A percentile compares a stretch with the other conserved stretches of the same genome.
phyloP scores from a whole-genome alignment of 129 eudicot species.

The Kitagawia praeruptora region DNA sequence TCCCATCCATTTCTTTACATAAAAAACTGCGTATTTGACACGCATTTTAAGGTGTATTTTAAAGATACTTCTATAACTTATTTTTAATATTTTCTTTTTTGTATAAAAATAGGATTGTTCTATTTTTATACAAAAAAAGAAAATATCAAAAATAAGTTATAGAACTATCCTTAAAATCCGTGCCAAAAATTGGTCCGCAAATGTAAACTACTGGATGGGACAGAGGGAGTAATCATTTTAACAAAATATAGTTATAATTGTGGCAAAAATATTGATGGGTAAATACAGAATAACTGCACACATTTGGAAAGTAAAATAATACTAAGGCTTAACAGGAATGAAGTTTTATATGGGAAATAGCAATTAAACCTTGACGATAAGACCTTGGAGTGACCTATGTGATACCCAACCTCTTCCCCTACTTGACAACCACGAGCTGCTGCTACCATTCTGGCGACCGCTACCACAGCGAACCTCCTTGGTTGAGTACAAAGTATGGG shows the following conservation, averaged over 20 bases:
- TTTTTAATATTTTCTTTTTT: too few relatives aligned
- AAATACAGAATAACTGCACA: background rate
- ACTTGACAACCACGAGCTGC: slow-evolving; percentile 67
- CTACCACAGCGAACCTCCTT: slow-evolving; percentile 95
- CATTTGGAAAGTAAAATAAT: background rate
- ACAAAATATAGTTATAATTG: background rate
- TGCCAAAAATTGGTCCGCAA: too few relatives aligned
- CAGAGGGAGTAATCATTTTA: too few relatives aligned
- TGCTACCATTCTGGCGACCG: slow-evolving; percentile 95
- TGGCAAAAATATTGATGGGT: background rate
- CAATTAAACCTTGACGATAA: slow-evolving; percentile 55
- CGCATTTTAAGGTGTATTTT: too few relatives aligned
- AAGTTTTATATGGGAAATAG: background rate
- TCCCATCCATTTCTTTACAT: too few relatives aligned
- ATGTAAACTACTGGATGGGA: too few relatives aligned
- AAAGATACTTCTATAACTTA: too few relatives aligned
- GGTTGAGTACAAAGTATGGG: slow-evolving; percentile 94
- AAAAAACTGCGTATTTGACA: too few relatives aligned
- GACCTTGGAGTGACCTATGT: slow-evolving; percentile 86
- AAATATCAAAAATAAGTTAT: too few relatives aligned
- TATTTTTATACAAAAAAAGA: too few relatives aligned
- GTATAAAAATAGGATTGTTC: too few relatives aligned
- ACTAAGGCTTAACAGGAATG: background rate
- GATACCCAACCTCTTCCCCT: slow-evolving; percentile 95
- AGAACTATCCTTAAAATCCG: too few relatives aligned